Evolutionary conservation across 805 yeast genomes (phyloP).

Genomic region (Helenozyma baotianmanensis): DNA sequence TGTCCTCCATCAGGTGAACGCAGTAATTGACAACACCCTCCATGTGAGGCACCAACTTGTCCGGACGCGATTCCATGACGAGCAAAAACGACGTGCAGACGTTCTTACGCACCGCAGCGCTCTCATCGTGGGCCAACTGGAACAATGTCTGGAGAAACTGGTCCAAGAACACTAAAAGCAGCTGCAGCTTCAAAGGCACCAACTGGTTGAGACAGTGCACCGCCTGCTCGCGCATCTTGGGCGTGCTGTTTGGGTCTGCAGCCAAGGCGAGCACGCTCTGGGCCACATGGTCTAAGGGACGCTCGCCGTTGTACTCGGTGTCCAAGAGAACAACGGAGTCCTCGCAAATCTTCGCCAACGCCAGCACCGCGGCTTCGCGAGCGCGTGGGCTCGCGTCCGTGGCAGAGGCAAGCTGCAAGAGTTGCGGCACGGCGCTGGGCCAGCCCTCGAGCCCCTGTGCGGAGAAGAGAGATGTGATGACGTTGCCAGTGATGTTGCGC

Average conservation of each 20-base stretch:
- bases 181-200: slow-evolving; percentile 63
- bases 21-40: slow-evolving; percentile 84
- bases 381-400: slow-evolving; percentile 17
- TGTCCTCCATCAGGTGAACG: slow-evolving; percentile 65
- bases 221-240: slow-evolving; percentile 55
- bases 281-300: slow-evolving; percentile 66
- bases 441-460: slow-evolving; percentile 64
- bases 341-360: slow-evolving; percentile 85
- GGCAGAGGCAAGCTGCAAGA: slow-evolving; percentile 49
- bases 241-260: slow-evolving; percentile 33
- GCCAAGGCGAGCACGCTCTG: slow-evolving; percentile 7
- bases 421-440: slow-evolving; percentile 69
- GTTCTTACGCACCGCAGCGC: slow-evolving; percentile 60
- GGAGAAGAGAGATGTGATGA: slow-evolving; percentile 75
- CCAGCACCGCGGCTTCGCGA: slow-evolving; percentile 75
- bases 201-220: slow-evolving; percentile 75
- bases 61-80: slow-evolving; percentile 74
- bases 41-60: slow-evolving; percentile 72
- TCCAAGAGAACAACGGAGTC: slow-evolving; percentile 70
- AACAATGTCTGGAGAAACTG: slow-evolving; percentile 62
- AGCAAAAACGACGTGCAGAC: slow-evolving; percentile 73
- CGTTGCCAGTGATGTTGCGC: slow-evolving; percentile 86
- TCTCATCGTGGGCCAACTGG: slow-evolving; percentile 57
- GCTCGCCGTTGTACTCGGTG: slow-evolving; percentile 55
- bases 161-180: slow-evolving; percentile 62